Evolutionary conservation across 2,329 filamentous ascomycete genomes (phyloP).

Genomic region (Beauveria medogensis): DNA sequence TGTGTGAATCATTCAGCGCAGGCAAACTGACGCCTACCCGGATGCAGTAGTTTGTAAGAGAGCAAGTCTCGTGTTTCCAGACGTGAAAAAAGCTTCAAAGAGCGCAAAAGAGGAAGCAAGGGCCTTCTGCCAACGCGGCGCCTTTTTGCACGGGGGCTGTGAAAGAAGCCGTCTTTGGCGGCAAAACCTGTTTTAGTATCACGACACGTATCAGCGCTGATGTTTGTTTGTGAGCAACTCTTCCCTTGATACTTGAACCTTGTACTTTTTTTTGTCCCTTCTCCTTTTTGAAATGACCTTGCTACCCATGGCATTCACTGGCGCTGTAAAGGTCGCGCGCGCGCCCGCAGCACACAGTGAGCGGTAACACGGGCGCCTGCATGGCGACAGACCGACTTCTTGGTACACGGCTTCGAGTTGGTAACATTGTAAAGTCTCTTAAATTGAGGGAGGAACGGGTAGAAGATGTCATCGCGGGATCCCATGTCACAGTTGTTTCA

Average conservation of each 20-base stretch:
- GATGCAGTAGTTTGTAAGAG: background rate
- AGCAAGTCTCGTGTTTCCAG: background rate
- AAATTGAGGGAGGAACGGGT: background rate
- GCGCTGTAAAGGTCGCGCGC: background rate
- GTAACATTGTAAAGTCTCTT: background rate
- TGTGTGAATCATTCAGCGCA: background rate
- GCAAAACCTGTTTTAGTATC: background rate
- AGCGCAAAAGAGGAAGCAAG: background rate
- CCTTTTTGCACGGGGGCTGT: background rate
- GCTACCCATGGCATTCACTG: background rate
- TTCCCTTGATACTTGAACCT: background rate
- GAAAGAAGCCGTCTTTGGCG: background rate
- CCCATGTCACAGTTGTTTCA: background rate
- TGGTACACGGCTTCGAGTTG: background rate
- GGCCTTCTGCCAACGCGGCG: background rate
- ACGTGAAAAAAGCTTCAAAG: background rate
- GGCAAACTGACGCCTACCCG: background rate
- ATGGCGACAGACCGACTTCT: constrained; percentile 7
- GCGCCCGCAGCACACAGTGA: background rate
- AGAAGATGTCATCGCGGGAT: background rate
- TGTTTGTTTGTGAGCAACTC: background rate
- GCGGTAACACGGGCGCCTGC: constrained; percentile 3
- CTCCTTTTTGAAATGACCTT: background rate
- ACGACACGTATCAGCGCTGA: background rate
- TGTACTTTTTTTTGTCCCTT: background rate